Base-by-base conservation (phyloP, 345 rosid genomes). In the Linum usitatissimum region DNA sequence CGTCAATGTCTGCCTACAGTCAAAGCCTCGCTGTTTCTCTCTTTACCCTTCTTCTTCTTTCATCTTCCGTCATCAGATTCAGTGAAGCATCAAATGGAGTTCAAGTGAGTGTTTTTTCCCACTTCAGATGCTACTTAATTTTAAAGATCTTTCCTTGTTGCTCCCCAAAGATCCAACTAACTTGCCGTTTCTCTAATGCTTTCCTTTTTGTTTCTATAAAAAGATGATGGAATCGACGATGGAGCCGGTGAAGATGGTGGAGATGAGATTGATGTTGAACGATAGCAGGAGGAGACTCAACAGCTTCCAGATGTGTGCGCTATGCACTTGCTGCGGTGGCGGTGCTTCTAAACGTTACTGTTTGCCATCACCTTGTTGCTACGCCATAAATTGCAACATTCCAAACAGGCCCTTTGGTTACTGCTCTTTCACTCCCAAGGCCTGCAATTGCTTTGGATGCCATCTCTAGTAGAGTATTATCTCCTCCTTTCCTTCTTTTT, bases 251-350 rank as follows among this genome's bases (percentile, higher is more conserved):
- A 73, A 80, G 77, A 86, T 78, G 15, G 81, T 77, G 73, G 80
- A 68, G 75, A 81, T 71, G 84, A 68, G 66, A 70, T 53, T 85
- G 84, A 71, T 92, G 79, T 14, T 79, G 83, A 83, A 84, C 79
- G 90, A 83, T 71, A 86, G 80, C 66, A 89, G 89, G 78, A 85
- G 95, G 74, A 92, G 68, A 75, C 81, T 88, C 23, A 78, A 87
- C 15, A 83, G 96, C 66, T 92, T 89, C 73, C 95, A 77, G 79
- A 85, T 89, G 74, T 92, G 98, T 74, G 93, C 92, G 53, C 76
- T 84, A 28, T 92, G 98, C 70, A 92, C 98, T 64, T 92, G 98
- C 79, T 92, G 98, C 66, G 96, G 95, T 30, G 95, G 98, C 65
- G 98, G 95, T 42, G 96, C 95, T 66, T 75, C 92, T 55, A 85